A percentile compares a stretch with the other conserved stretches of the same genome.
Evolutionary conservation across 2,329 filamentous ascomycete genomes (phyloP).

Genomic region (Exophiala dermatitidis): DNA sequence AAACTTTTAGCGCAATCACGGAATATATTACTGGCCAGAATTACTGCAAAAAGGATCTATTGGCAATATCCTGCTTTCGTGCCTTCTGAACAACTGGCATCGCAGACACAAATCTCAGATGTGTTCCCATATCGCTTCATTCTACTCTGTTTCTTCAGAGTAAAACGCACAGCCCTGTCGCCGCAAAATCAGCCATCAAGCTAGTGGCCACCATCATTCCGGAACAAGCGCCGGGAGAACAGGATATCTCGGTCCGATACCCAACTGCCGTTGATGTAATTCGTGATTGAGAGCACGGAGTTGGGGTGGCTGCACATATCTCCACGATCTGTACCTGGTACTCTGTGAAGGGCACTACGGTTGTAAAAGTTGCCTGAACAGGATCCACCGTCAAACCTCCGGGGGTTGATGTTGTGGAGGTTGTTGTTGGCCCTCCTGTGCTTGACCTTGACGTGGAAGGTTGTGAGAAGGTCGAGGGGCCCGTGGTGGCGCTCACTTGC

Average conservation of each 20-base stretch:
- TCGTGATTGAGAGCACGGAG: conserved; percentile 11
- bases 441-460: conserved; percentile 3
- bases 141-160: not conserved
- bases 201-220: conserved; percentile 12
- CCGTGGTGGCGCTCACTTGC: not conserved
- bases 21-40: too few species aligned
- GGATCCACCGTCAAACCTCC: conserved; percentile 8
- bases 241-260: conserved; percentile 17
- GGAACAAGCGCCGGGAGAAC: conserved; percentile 15
- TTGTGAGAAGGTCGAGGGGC: not conserved
- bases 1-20: not conserved
- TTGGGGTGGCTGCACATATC: conserved; percentile 14
- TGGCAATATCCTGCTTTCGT: too few species aligned
- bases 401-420: conserved; percentile 3
- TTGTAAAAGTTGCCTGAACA: conserved; percentile 14
- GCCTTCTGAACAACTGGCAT: too few species aligned
- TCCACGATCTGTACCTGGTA: conserved; percentile 17
- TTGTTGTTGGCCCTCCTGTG: not conserved
- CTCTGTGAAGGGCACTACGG: conserved; percentile 13
- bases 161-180: conserved; percentile 10
- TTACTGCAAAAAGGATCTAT: too few species aligned
- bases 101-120: not conserved
- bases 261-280: conserved; percentile 9
- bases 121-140: not conserved
- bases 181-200: conserved; percentile 9